phyloP scores from a whole-genome alignment of 2,329 filamentous ascomycete genomes.

The Pseudogymnoascus sp. region DNA sequence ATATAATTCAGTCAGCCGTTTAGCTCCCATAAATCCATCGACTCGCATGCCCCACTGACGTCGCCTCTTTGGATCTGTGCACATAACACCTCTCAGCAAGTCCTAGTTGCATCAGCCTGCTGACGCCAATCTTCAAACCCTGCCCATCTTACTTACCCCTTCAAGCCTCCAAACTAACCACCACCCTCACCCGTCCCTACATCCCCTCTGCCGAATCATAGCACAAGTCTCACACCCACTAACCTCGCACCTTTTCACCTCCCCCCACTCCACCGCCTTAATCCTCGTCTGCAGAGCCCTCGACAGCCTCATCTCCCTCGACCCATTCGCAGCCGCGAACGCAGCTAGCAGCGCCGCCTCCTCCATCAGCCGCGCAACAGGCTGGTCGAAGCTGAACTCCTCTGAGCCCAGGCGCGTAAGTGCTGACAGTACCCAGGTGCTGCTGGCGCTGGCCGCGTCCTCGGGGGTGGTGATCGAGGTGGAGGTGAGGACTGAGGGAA shows the following conservation, averaged over 20 bases:
- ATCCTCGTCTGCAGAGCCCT: neutral
- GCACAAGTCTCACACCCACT: neutral
- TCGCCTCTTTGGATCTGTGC: neutral
- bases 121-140: constrained; percentile 24
- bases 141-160: neutral
- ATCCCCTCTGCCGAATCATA: neutral
- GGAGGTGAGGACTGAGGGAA: neutral
- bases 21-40: neutral
- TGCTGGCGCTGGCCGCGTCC: neutral
- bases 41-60: neutral
- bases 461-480: neutral
- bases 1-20: neutral
- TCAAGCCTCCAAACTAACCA: neutral
- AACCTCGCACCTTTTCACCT: neutral
- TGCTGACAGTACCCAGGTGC: neutral
- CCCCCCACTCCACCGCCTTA: neutral
- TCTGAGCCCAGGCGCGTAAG: neutral
- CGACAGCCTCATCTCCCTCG: neutral
- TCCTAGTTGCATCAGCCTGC: neutral
- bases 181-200: neutral
- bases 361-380: neutral
- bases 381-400: neutral
- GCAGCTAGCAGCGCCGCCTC: neutral
- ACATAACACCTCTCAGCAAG: neutral
- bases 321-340: neutral